These are phyloP conservation scores for Tolypocladium paradoxum DNA, from an alignment of 2,329 filamentous ascomycete genomes.

Conservation along the genomic window DNA sequence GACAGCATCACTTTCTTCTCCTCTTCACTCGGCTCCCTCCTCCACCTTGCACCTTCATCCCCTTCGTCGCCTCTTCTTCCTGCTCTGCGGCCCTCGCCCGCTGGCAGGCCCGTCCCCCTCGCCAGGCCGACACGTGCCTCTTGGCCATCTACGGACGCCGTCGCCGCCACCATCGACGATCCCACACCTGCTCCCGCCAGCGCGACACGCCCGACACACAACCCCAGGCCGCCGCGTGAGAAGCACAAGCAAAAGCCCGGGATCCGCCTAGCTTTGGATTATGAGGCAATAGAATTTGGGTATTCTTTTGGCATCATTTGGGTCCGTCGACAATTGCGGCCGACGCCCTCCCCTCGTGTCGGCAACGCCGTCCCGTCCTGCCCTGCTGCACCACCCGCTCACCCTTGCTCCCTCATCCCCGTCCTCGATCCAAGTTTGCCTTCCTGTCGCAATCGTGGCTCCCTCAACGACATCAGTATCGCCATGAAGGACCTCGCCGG, in stretches of 20 bases:
- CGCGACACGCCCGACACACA: not conserved
- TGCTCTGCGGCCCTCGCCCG: not conserved
- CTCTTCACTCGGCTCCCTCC: not conserved
- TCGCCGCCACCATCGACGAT: not conserved
- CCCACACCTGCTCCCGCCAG: not conserved
- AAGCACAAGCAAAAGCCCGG: not conserved
- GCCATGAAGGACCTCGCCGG: constrained; percentile 28
- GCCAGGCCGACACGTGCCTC: not conserved
- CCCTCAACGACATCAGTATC: not conserved
- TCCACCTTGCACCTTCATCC: not conserved
- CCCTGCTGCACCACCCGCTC: not conserved
- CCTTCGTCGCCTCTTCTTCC: not conserved
- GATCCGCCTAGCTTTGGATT: constrained; percentile 14
- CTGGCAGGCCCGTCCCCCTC: not conserved
- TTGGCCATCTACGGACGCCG: not conserved
- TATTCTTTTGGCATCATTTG: constrained; percentile 17
- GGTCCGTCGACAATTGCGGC: not conserved
- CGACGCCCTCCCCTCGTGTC: not conserved
- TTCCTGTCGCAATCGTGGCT: constrained; percentile 5
- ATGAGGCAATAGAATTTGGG: constrained; percentile 26
- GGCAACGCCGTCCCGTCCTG: not conserved
- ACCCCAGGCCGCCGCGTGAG: not conserved
- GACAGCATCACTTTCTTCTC: constrained; percentile 8
- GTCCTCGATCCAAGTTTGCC: not conserved
- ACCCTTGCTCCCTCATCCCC: not conserved